These are phyloP conservation scores for Stephania japonica DNA, from an alignment of 164 flowering plant species.

Conservation along the genomic window DNA sequence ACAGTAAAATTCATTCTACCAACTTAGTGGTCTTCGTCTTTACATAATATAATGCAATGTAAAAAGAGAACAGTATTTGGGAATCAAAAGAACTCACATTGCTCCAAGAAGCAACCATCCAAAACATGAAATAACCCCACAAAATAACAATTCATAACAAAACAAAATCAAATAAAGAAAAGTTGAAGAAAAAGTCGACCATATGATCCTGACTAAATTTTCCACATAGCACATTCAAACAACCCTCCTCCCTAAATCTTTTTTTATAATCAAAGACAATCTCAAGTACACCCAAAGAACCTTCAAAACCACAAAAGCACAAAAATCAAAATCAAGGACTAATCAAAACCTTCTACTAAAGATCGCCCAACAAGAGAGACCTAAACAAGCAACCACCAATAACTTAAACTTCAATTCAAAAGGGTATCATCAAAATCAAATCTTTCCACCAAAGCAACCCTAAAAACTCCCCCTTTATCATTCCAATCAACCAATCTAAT, in stretches of 20 bases:
- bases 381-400: background rate
- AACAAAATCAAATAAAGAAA: conserved; percentile 16
- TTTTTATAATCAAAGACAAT: conserved; percentile 1
- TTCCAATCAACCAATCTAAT: background rate
- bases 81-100: conserved; percentile 22
- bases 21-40: background rate
- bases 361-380: background rate
- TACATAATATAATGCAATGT: background rate
- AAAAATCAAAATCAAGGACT: background rate
- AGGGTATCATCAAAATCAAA: conserved; percentile 5
- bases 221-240: conserved; percentile 15
- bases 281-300: conserved; percentile 3
- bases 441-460: conserved; percentile 6
- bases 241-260: conserved; percentile 14
- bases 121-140: conserved; percentile 20
- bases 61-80: conserved; percentile 15
- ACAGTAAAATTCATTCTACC: conserved; percentile 5
- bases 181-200: conserved; percentile 6
- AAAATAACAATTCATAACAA: conserved; percentile 16
- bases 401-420: background rate
- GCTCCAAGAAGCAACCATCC: conserved; percentile 24
- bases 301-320: conserved; percentile 6
- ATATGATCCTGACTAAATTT: conserved; percentile 21
- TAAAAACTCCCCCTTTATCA: background rate
- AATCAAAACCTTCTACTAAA: background rate